Percentiles rank a stretch among this genome's conserved stretches.
Evolutionary conservation across 2,329 filamentous ascomycete genomes (phyloP).

Genomic region (Verticillium nubilum): DNA sequence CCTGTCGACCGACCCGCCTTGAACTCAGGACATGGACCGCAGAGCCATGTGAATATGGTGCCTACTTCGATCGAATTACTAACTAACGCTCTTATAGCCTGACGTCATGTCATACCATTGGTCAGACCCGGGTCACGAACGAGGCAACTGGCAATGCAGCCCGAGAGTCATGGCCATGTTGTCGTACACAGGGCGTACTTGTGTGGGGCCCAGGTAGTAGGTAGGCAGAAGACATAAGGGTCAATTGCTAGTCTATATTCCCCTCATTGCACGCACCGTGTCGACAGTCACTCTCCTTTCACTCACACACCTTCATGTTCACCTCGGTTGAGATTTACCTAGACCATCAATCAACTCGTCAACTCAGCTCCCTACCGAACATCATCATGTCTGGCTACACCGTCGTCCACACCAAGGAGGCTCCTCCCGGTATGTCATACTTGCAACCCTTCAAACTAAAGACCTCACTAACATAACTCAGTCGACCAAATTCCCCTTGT

Average conservation of each 20-base stretch:
- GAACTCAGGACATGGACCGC: no score
- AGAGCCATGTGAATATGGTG: no score
- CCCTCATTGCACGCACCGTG: neutral
- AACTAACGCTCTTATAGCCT: no score
- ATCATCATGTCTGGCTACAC: constrained; percentile 26
- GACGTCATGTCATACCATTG: no score
- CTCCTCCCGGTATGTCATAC: neutral
- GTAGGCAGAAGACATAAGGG: neutral
- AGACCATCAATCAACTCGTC: no score
- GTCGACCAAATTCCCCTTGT: constrained; percentile 36
- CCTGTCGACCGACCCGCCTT: neutral
- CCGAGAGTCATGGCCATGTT: neutral
- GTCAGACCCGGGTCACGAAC: no score
- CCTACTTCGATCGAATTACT: no score
- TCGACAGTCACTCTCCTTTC: neutral
- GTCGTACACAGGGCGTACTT: neutral
- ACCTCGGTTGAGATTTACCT: no score
- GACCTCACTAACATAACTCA: neutral
- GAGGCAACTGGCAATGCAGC: no score
- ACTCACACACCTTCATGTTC: neutral
- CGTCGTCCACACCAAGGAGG: constrained; percentile 30
- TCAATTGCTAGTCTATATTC: neutral
- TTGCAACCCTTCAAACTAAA: neutral
- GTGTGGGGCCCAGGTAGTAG: no score
- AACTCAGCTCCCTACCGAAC: neutral